Conservation (phyloP, 2,329 filamentous ascomycete species). For the Purpureocillium takamizusanense region DNA sequence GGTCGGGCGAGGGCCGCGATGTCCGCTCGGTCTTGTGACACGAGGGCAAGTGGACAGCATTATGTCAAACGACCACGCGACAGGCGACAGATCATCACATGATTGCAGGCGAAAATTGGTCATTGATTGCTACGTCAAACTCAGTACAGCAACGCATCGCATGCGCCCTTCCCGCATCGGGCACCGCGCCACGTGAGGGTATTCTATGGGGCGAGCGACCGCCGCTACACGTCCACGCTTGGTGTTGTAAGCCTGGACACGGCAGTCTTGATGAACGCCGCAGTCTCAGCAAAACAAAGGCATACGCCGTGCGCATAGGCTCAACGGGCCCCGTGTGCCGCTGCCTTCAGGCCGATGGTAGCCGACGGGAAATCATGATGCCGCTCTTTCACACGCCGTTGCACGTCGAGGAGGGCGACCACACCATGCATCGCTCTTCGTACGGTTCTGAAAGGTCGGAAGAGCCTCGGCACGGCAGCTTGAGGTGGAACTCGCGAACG, state of each 20-base stretch:
- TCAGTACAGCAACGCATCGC: neutral
- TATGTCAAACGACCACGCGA: neutral
- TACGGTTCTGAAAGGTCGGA: constrained; percentile 21
- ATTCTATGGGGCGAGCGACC: neutral
- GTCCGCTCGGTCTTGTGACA: too few relatives aligned
- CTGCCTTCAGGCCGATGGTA: neutral
- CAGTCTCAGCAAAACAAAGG: too few relatives aligned
- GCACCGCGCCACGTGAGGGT: constrained; percentile 1
- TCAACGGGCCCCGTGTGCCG: too few relatives aligned
- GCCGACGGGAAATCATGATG: neutral
- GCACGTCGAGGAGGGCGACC: constrained; percentile 8
- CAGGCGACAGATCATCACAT: neutral
- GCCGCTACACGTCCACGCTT: neutral
- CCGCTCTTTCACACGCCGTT: too few relatives aligned
- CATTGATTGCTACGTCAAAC: too few relatives aligned
- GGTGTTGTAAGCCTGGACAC: too few relatives aligned
- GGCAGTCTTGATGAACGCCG: too few relatives aligned
- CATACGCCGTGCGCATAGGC: too few relatives aligned
- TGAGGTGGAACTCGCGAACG: constrained; percentile 22
- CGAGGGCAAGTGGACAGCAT: too few relatives aligned
- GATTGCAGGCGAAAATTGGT: neutral
- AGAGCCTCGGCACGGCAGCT: constrained; percentile 19
- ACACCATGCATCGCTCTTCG: constrained; percentile 24
- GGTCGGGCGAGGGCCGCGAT: too few relatives aligned
- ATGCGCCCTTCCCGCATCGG: neutral